Evolutionary conservation across 352 stramenopile genomes (phyloP).

Genomic region (Globisporangium heterothallicum): DNA sequence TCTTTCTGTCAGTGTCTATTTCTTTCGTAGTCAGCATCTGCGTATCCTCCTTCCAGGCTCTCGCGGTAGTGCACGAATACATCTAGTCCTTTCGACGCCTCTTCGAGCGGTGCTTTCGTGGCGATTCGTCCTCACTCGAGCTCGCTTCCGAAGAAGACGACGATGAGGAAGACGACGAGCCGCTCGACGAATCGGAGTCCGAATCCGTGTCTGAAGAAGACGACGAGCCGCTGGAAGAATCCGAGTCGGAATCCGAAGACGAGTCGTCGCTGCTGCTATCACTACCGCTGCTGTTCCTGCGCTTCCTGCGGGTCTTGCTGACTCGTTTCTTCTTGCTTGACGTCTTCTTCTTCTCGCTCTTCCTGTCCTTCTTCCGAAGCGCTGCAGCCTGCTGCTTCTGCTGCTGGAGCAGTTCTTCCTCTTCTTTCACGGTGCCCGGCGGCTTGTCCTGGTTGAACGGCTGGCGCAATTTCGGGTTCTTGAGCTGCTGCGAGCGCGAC

Average conservation of each 20-base stretch:
- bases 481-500: constrained; percentile 73
- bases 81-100: constrained; percentile 33
- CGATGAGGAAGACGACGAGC: constrained; percentile 14
- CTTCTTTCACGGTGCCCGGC: constrained; percentile 39
- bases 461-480: constrained; percentile 75
- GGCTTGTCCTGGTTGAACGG: constrained; percentile 78
- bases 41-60: background rate
- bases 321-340: constrained; percentile 16
- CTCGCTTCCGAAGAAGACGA: constrained; percentile 19
- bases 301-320: constrained; percentile 21
- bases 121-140: constrained; percentile 12
- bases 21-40: background rate
- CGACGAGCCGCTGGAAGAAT: constrained; percentile 1
- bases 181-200: constrained; percentile 15
- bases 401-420: constrained; percentile 13
- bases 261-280: constrained; percentile 26
- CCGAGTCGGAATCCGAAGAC: constrained; percentile 12
- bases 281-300: constrained; percentile 18
- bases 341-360: constrained; percentile 16
- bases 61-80: background rate
- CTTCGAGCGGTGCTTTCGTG: constrained; percentile 27
- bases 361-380: constrained; percentile 15
- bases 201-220: constrained; percentile 29
- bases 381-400: constrained; percentile 17
- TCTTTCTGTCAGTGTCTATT: background rate